Evolutionary conservation across 441 rosid species (phyloP), one percentile per base, ranked within the genome.

Genomic region (Dalechampia spathulata): DNA sequence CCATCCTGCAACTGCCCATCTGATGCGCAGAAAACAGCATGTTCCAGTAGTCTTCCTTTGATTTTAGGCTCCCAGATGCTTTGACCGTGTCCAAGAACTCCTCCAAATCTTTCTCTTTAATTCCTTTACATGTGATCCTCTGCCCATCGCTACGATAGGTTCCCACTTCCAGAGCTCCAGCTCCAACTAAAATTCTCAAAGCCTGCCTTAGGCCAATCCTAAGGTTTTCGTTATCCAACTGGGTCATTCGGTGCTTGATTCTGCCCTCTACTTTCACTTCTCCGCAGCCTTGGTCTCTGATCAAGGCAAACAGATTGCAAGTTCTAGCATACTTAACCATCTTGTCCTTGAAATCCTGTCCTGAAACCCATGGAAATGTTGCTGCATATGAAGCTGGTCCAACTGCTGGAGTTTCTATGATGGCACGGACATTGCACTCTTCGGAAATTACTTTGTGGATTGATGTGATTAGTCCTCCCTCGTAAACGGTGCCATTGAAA

Each of bases 161-260:
- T 2, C 97, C 97, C 9, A 86, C 82, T 68, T 89, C 92, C 1
- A 62, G 80, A 4, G 97, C 90, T 36, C 97, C 95, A 2, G 95
- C 97, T 0, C 74, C 92, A n/a, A 78, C 67, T 63, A 86, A 57
- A 40, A 86, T 82, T 56, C 78, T 61, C 48, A 89, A 57, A 23
- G 85, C 79, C 30, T 44, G 83, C 64, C 70, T 41, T 53, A 82
- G 42, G 19, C 86, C 96, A 1, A 28, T 60, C 54, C 57, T 66
- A 1, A 82, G 61, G 55, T 82, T 79, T 61, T 79, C 90, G 39
- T 55, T 79, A 60, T 89, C 86, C 0, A 20, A 25, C 62, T 68
- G 59, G 55, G 32, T 49, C 1, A 66, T 25, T 48, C 51, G 42
- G 44, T 65, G 71, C 10, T 30, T 66, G 8, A 81, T 63, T 39